A percentile compares a stretch with the other conserved stretches of the same genome.
These are phyloP conservation scores for Hyphopichia burtonii DNA, from an alignment of 1,139 yeast genomes.

Conservation along the genomic window DNA sequence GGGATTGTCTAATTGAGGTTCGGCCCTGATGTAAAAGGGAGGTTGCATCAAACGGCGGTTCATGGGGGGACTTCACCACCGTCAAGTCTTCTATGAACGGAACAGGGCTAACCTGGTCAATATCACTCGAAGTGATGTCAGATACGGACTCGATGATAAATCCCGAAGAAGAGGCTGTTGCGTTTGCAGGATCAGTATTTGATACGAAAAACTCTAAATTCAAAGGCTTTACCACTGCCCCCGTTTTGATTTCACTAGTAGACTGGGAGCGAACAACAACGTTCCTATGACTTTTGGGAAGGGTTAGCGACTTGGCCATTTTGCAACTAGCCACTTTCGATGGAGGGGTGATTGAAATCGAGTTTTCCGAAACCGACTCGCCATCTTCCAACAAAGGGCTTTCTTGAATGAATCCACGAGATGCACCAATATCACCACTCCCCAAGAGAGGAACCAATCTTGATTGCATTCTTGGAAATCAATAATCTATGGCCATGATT, in stretches of 20 bases:
- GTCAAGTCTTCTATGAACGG: conserved; percentile 1
- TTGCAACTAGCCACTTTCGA: not conserved
- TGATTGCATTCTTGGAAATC: too few relatives aligned
- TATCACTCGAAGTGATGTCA: not conserved
- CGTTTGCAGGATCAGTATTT: not conserved
- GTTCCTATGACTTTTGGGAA: not conserved
- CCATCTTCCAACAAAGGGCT: not conserved
- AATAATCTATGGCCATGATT: too few relatives aligned
- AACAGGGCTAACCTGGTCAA: not conserved
- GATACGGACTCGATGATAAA: not conserved
- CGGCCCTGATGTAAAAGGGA: not conserved
- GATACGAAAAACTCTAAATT: not conserved
- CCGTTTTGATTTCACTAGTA: not conserved
- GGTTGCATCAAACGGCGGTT: conserved; percentile 11
- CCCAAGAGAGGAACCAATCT: too few relatives aligned
- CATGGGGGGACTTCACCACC: conserved; percentile 9
- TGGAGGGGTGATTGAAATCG: not conserved
- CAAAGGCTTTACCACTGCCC: too few relatives aligned
- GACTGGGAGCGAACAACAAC: not conserved
- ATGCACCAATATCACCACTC: too few relatives aligned
- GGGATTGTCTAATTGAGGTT: conserved; percentile 12
- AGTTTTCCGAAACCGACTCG: not conserved
- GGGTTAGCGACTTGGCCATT: not conserved
- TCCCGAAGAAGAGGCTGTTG: not conserved
- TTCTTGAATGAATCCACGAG: not conserved